These are phyloP conservation scores for Penicillium dipodomyicola DNA, from an alignment of 495 filamentous ascomycete species.

Conservation along the genomic window DNA sequence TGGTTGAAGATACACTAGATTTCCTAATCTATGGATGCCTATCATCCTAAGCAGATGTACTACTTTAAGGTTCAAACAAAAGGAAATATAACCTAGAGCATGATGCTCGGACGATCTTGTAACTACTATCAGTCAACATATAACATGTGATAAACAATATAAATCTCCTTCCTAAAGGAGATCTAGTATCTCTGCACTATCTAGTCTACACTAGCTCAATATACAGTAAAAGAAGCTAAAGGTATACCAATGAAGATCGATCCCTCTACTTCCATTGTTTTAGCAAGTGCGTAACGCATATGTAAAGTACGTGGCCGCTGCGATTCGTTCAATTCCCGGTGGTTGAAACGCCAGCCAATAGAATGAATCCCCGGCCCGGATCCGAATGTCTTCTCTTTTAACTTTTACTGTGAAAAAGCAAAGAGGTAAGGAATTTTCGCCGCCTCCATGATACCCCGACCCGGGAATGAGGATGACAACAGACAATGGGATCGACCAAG, in stretches of 20 bases:
- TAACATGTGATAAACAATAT: neutral
- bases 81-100: neutral
- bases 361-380: neutral
- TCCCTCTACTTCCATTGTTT: slow-evolving; percentile 16
- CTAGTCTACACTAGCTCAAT: slow-evolving; percentile 2
- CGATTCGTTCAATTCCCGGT: neutral
- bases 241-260: slow-evolving; percentile 12
- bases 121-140: neutral
- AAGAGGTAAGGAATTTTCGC: neutral
- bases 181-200: neutral
- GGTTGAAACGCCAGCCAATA: neutral
- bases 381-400: neutral
- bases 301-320: slow-evolving; percentile 13
- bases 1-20: slow-evolving; percentile 5
- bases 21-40: neutral
- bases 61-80: neutral
- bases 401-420: neutral
- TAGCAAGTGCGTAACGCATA: slow-evolving; percentile 4
- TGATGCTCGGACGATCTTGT: neutral
- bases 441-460: neutral
- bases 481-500: slow-evolving; percentile 9
- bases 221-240: neutral
- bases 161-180: neutral
- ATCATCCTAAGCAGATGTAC: neutral
- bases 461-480: slow-evolving; percentile 3